Conservation (phyloP, 352 stramenopile genomes). For the Phytophthora sansomeana region DNA sequence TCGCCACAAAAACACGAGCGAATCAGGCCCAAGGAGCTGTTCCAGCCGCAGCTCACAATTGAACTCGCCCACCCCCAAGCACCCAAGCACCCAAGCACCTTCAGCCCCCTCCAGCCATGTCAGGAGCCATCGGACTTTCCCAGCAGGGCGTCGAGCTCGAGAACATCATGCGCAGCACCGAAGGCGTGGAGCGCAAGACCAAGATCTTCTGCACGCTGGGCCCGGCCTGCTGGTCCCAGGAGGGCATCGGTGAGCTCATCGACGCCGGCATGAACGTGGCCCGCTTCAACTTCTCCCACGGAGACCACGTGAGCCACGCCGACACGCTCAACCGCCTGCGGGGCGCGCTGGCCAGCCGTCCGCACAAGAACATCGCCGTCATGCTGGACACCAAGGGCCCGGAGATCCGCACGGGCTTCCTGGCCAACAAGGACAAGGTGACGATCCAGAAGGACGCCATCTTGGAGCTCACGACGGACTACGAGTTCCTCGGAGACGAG, state of each 20-base stretch:
- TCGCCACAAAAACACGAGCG: conserved; percentile 19
- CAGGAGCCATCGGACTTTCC: conserved; percentile 40
- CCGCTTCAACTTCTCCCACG: conserved; percentile 99
- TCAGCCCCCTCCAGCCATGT: conserved; percentile 21
- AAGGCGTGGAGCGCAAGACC: conserved; percentile 70
- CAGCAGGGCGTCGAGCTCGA: conserved; percentile 49
- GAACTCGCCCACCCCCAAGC: conserved; percentile 2
- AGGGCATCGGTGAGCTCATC: conserved; percentile 90
- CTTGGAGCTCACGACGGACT: conserved; percentile 74
- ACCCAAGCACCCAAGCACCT: conserved; percentile 18
- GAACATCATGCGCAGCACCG: conserved; percentile 40
- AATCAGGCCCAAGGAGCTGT: background rate
- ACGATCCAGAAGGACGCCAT: conserved; percentile 66
- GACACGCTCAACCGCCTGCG: conserved; percentile 76
- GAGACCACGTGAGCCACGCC: conserved; percentile 91
- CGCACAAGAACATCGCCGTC: conserved; percentile 87
- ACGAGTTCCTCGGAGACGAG: conserved; percentile 81
- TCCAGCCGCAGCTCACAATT: conserved; percentile 9
- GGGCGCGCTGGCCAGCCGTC: conserved; percentile 62
- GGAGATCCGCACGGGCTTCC: conserved; percentile 95
- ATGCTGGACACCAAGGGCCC: conserved; percentile 98
- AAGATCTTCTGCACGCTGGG: conserved; percentile 94
- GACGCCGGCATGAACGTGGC: conserved; percentile 97
- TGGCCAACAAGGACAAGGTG: conserved; percentile 81
- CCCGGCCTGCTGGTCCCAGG: conserved; percentile 93